Percentiles rank a stretch among this genome's conserved stretches.
These are phyloP conservation scores for Barnettozyma populi DNA, from an alignment of 805 yeast genomes.

Conservation along the genomic window DNA sequence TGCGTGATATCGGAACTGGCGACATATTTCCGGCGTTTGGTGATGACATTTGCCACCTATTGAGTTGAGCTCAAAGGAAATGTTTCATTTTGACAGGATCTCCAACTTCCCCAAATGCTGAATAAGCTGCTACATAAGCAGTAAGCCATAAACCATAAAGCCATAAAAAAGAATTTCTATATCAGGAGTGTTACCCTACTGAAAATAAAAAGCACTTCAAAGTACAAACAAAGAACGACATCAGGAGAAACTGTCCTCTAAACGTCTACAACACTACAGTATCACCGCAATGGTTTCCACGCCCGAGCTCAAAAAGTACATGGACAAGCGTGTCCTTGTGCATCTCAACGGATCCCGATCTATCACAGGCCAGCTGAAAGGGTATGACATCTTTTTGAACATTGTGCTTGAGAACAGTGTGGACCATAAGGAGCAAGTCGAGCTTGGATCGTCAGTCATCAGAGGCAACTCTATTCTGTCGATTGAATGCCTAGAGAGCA, in stretches of 20 bases:
- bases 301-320: conserved; percentile 59
- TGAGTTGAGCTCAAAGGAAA: no score
- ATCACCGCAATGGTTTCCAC: conserved; percentile 45
- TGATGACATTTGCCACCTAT: not conserved
- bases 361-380: conserved; percentile 76
- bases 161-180: not conserved
- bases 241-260: not conserved
- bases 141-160: no score
- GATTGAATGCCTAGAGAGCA: conserved; percentile 40
- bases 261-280: no score
- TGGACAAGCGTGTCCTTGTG: conserved; percentile 70
- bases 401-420: conserved; percentile 67
- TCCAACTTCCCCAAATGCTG: not conserved
- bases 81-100: not conserved
- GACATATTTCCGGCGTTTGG: not conserved
- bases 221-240: not conserved
- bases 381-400: conserved; percentile 74
- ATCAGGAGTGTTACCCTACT: not conserved
- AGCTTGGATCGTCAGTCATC: conserved; percentile 65
- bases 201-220: not conserved
- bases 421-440: conserved; percentile 35
- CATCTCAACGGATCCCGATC: conserved; percentile 75
- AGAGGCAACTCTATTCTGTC: conserved; percentile 78
- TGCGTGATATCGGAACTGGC: not conserved
- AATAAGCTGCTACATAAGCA: not conserved